Evolutionary conservation across 768 basidiomycete genomes (phyloP).

Genomic region (Panus rudis): DNA sequence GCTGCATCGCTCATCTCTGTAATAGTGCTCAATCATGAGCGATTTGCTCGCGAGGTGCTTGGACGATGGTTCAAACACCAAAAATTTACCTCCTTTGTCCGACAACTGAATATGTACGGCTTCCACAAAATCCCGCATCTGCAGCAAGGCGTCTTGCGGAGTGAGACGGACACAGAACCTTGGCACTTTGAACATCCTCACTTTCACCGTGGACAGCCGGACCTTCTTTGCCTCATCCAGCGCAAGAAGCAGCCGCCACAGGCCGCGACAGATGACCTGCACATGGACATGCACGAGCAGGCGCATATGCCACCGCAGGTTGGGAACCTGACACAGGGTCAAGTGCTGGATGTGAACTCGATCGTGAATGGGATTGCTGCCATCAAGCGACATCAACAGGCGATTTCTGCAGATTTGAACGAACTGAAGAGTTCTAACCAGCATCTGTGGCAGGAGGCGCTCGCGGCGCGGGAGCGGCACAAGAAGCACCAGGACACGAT

Average conservation of each 20-base stretch:
- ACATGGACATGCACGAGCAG: conserved; percentile 16
- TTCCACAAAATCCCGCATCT: conserved; percentile 95
- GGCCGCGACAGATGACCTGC: conserved; percentile 24
- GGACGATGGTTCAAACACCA: conserved; percentile 97
- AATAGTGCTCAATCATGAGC: conserved; percentile 85
- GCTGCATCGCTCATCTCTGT: background rate
- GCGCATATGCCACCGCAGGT: conserved; percentile 6
- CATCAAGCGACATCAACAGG: conserved; percentile 87
- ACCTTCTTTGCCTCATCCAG: conserved; percentile 80
- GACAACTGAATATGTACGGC: conserved; percentile 94
- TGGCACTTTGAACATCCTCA: conserved; percentile 91
- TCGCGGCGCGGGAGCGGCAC: conserved; percentile 69
- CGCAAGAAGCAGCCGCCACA: conserved; percentile 61
- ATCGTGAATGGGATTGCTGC: conserved; percentile 77
- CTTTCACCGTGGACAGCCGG: conserved; percentile 85
- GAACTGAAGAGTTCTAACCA: conserved; percentile 85
- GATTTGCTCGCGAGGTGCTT: conserved; percentile 82
- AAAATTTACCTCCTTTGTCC: conserved; percentile 88
- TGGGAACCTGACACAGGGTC: conserved; percentile 32
- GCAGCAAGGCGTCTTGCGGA: conserved; percentile 86
- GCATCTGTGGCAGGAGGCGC: conserved; percentile 87
- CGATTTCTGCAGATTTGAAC: conserved; percentile 85
- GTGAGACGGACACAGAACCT: conserved; percentile 73
- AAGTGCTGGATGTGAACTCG: conserved; percentile 68
- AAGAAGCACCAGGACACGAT: conserved; percentile 96